Base-by-base conservation (phyloP, 2,329 filamentous ascomycete genomes). In the Phialophora verrucosa region DNA sequence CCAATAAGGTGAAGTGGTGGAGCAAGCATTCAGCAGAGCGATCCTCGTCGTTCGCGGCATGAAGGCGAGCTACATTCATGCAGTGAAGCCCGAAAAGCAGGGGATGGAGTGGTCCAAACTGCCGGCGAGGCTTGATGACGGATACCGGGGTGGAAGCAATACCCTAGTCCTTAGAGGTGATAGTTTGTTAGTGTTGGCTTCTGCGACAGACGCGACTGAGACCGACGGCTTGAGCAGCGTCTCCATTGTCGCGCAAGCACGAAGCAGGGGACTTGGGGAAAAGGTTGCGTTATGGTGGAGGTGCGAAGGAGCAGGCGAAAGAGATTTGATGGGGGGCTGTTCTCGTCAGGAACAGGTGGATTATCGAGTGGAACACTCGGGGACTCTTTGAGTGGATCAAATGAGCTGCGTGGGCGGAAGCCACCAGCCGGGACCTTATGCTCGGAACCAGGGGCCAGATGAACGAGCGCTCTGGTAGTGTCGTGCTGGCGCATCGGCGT, bases 261-360 rank as follows among this genome's bases (percentile, higher is more conserved):
- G 25, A 58, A 54, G 63, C 65, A 68, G 65, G 68, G 65, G 60
- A 56, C 11, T 59, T 62, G 53, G 55, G 57, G 62, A 56, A 49
- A 66, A 66, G 49, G 49, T 58, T 54, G 51, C 55, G 63, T 59
- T 65, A 51, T 58, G 27, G 62, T 66, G 65, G 62, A 70, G 60
- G 65, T 65, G 63, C 61, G 68, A 68, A 70, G 68, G 68, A 70
- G 65, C 65, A 64, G 63, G 58, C 59, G 58, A 47, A 69, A 58
- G 68, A 70, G 68, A 70, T 70, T 70, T 70, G 68, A 70, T 68
- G 68, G 68, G 59, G 55, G 56, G 50, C 42, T 35, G 49, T 66
- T 59, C 31, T 58, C 58, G 61, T 64, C 65, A 68, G 65, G 68
- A 66, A 68, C 68, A 61, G 65, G 65, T 64, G 60, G 63, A 64